phyloP scores from a whole-genome alignment of 106 monocot genomes.

The Vanilla planifolia region DNA sequence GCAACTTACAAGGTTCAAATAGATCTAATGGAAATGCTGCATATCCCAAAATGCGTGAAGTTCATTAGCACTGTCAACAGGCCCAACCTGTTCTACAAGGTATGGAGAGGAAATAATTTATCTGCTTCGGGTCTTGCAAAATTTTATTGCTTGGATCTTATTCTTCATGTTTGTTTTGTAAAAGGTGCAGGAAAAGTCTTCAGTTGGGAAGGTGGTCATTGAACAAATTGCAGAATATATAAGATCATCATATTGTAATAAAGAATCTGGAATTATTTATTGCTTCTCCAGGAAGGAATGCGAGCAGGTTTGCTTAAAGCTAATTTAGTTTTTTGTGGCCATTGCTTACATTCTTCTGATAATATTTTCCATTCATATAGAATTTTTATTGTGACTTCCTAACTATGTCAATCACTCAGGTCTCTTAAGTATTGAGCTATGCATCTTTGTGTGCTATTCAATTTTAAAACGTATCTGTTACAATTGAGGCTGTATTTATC shows the following conservation, averaged over 20 bases:
- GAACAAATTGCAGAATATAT: constrained; percentile 93
- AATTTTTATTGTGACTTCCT: not conserved
- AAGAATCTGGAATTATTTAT: constrained; percentile 97
- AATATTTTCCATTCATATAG: not conserved
- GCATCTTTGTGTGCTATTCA: no score
- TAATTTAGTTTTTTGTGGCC: no score
- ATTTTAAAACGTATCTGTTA: no score
- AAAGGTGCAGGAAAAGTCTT: constrained; percentile 83
- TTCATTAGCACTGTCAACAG: constrained; percentile 92
- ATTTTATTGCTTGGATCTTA: no score
- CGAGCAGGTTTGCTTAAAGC: constrained; percentile 63
- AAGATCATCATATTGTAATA: constrained; percentile 67
- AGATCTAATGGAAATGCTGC: constrained; percentile 97
- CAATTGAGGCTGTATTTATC: no score
- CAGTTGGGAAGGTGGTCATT: constrained; percentile 76
- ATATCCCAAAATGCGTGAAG: constrained; percentile 84
- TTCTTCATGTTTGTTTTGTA: constrained; percentile 6
- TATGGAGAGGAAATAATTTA: constrained; percentile 10
- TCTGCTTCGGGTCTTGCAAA: no score
- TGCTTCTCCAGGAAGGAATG: constrained; percentile 99
- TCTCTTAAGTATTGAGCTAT: no score
- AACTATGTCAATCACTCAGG: no score
- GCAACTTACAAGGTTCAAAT: constrained; percentile 89
- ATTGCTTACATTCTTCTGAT: no score
- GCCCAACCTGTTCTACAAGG: constrained; percentile 90